These are phyloP conservation scores for Nemania serpens DNA, from an alignment of 2,329 filamentous ascomycete species.

Conservation along the genomic window DNA sequence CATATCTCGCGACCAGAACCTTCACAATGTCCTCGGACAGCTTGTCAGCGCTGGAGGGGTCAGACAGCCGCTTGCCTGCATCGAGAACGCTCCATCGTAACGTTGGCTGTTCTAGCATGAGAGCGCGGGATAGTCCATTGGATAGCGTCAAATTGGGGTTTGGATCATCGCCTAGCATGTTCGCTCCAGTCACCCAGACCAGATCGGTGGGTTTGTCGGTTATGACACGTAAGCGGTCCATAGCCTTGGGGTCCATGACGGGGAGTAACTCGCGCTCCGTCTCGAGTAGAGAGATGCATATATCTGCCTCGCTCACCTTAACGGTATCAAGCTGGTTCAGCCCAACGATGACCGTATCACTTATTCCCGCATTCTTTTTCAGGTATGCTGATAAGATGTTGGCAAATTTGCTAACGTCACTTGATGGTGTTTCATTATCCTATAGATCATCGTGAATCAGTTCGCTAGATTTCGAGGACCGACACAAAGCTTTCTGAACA, in stretches of 20 bases:
- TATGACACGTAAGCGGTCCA: slow-evolving; percentile 2
- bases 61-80: too few species aligned
- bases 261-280: slow-evolving; percentile 12
- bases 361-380: background rate
- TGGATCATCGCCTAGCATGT: slow-evolving; percentile 13
- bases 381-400: background rate
- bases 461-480: too few species aligned
- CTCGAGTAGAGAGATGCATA: slow-evolving; percentile 20
- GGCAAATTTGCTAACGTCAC: too few species aligned
- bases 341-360: background rate
- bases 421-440: too few species aligned
- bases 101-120: slow-evolving; percentile 30
- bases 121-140: slow-evolving; percentile 24
- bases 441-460: too few species aligned
- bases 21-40: background rate
- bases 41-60: background rate
- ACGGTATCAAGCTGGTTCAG: background rate
- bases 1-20: background rate
- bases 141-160: slow-evolving; percentile 24
- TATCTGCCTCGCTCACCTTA: background rate
- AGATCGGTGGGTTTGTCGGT: slow-evolving; percentile 10
- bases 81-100: slow-evolving; percentile 20
- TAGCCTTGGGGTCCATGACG: background rate
- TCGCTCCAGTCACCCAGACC: slow-evolving; percentile 25
- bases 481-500: too few species aligned